Base-by-base conservation (phyloP, 2,329 filamentous ascomycete genomes). In the Pseudogymnoascus sp. region DNA sequence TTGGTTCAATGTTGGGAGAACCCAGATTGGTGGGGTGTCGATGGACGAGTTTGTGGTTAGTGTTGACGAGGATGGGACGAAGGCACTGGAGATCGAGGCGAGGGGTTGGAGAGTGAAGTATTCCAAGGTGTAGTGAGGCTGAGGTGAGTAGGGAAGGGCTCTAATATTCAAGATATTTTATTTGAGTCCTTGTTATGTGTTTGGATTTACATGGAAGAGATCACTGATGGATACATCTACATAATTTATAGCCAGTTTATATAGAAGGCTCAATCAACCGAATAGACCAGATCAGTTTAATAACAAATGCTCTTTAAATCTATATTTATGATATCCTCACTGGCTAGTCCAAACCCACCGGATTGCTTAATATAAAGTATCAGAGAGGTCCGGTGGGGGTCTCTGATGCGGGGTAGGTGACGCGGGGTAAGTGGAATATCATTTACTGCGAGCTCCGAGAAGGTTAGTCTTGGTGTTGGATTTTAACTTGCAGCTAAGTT, bases 11-110 rank as follows among this genome's bases (percentile, higher is more conserved):
- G 63, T 63, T 5, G 72, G 71, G 60, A 30, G 22, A 4, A 18
- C 43, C 1, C 65, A 63, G 11, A 72, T 70, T 67, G 72, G 65
- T 2, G 61, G 62, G 18, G 47, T 67, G 54, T 64, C 62, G 9
- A 50, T 67, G 4, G 64, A 68, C 58, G 61, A 68, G 41, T 70
- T 70, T 59, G 65, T 72, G 9, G 70, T 74, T 62, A 67, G 67
- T 54, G 58, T 73, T 22, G 65, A 65, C 14, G 36, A 9, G 1
- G 61, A 69, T 59, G 70, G 70, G 22, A 64, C 61, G 18, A 54
- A 11, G 28, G 47, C n/a, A 11, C 2, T 54, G 47, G 47, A 33
- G 47, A 33, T 54, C 6, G 47, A 54, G 47, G n/a, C 47, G 9
- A 54, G 47, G 47, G 47, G 47, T 6, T 54, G 47, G 47, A 33